Conservation (phyloP, 1,284 basidiomycete species). For the Schizophyllum amplum region DNA sequence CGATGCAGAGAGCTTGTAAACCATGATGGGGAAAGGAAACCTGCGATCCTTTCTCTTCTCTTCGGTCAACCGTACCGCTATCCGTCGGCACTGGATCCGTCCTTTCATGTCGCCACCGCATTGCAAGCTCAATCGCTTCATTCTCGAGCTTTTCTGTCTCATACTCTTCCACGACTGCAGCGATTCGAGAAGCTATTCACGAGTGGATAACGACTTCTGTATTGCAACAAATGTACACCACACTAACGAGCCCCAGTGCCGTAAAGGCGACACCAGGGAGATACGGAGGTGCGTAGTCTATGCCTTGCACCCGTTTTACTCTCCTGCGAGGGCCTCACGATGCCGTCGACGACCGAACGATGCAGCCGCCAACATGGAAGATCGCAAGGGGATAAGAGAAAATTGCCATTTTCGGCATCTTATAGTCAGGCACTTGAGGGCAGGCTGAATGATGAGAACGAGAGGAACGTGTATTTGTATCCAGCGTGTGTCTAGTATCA, state of each 20-base stretch:
- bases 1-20: constrained; percentile 79
- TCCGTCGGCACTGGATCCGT: background rate
- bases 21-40: constrained; percentile 36
- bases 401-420: constrained; percentile 10
- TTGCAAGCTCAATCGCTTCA: too few species aligned
- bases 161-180: too few species aligned
- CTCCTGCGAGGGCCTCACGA: constrained; percentile 79
- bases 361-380: constrained; percentile 43
- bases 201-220: background rate
- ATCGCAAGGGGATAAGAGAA: constrained; percentile 50
- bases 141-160: too few species aligned
- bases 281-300: constrained; percentile 78
- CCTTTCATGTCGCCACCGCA: background rate
- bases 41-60: constrained; percentile 3
- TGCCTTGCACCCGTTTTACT: constrained; percentile 83
- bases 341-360: constrained; percentile 45
- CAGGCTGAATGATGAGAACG: too few species aligned
- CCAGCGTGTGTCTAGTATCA: too few species aligned
- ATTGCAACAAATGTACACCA: constrained; percentile 60
- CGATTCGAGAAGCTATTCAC: background rate
- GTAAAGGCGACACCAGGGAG: constrained; percentile 51
- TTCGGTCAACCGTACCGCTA: background rate
- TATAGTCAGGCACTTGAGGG: constrained; percentile 8
- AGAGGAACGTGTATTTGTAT: too few species aligned
- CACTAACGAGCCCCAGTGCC: constrained; percentile 71